phyloP scores from a whole-genome alignment of 805 yeast species.

The Kodamaea kakaduensis region DNA sequence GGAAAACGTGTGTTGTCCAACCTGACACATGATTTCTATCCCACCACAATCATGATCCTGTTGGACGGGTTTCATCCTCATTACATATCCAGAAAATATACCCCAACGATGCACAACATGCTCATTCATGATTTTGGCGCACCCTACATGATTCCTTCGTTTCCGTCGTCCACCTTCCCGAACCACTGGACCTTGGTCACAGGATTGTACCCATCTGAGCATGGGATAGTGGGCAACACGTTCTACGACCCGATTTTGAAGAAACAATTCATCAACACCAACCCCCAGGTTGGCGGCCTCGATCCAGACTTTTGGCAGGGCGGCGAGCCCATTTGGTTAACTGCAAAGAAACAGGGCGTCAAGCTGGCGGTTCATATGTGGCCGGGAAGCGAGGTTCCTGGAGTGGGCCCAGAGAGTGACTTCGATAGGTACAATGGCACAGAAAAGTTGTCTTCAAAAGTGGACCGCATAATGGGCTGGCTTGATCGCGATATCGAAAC shows the following conservation, averaged over 20 bases:
- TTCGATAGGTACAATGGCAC: constrained; percentile 63
- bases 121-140: constrained; percentile 52
- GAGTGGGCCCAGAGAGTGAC: constrained; percentile 46
- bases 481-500: constrained; percentile 49
- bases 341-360: constrained; percentile 61
- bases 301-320: constrained; percentile 71
- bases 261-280: constrained; percentile 60
- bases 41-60: constrained; percentile 79
- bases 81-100: constrained; percentile 57
- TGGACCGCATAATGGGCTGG: constrained; percentile 59
- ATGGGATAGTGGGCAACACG: constrained; percentile 83
- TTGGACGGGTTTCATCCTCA: constrained; percentile 92
- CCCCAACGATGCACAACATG: constrained; percentile 69
- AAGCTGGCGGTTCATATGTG: constrained; percentile 86
- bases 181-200: constrained; percentile 91
- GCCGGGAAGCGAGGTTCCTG: constrained; percentile 86
- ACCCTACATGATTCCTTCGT: constrained; percentile 83
- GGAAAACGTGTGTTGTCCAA: constrained; percentile 35
- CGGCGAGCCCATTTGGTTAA: constrained; percentile 86
- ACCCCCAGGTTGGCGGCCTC: constrained; percentile 47
- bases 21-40: constrained; percentile 65
- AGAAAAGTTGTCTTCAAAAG: constrained; percentile 56
- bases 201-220: constrained; percentile 77
- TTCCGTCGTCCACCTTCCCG: constrained; percentile 87
- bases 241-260: constrained; percentile 60